Conservation (phyloP, 2,329 filamentous ascomycete genomes). For the Ophiostoma ulmi region DNA sequence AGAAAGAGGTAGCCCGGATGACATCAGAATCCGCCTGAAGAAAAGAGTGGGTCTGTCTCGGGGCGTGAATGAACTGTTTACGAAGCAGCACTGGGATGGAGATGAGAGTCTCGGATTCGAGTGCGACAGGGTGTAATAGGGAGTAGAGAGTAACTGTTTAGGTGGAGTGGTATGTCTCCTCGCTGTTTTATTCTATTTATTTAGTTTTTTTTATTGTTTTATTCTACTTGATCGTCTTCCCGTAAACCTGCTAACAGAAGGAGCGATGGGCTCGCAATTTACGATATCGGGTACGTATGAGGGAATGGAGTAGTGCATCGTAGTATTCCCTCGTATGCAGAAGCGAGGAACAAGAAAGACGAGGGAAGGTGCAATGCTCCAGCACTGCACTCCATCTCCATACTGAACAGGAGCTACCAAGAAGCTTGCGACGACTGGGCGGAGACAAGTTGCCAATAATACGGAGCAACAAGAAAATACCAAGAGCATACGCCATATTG, state of each 20-base stretch:
- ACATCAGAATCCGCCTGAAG: not conserved
- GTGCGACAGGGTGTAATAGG: not conserved
- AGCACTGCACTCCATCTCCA: too few relatives aligned
- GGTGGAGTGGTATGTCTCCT: too few relatives aligned
- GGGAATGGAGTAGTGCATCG: not conserved
- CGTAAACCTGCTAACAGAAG: not conserved
- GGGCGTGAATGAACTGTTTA: not conserved
- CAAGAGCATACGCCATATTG: conserved; percentile 1
- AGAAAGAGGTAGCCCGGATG: not conserved
- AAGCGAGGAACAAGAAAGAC: not conserved
- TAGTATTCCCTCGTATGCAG: conserved; percentile 1
- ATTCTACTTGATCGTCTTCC: too few relatives aligned
- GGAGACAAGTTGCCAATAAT: conserved; percentile 5
- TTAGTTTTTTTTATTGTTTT: too few relatives aligned
- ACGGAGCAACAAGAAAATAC: conserved; percentile 2
- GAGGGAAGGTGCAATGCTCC: too few relatives aligned
- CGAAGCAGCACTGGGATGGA: not conserved
- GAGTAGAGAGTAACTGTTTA: not conserved
- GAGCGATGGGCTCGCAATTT: not conserved
- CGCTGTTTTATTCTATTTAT: too few relatives aligned
- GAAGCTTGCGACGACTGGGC: conserved; percentile 11
- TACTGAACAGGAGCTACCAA: not conserved
- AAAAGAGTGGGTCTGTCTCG: not conserved
- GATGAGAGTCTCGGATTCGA: too few relatives aligned
- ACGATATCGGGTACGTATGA: not conserved